Percentiles rank a stretch among this genome's conserved stretches.
Conservation (phyloP, 2,329 filamentous ascomycete genomes). For the Exophiala sp. region DNA sequence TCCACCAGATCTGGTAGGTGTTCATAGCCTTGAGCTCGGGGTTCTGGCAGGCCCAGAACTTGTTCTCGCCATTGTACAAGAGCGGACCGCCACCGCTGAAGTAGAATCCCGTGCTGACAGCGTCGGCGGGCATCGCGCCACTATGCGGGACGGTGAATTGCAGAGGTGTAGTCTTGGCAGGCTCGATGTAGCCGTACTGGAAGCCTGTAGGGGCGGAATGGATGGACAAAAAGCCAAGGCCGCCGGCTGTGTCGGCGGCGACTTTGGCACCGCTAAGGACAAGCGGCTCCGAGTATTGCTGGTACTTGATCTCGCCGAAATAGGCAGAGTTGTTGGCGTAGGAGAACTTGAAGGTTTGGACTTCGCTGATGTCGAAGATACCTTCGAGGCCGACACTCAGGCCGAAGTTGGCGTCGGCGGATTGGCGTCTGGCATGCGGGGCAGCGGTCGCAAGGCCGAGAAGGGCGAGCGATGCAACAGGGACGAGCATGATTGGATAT, state of each 20-base stretch:
- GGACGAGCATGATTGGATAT: no score
- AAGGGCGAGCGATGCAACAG: no score
- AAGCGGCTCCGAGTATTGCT: slow-evolving; percentile 15
- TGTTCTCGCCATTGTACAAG: slow-evolving; percentile 5
- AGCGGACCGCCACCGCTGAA: slow-evolving; percentile 6
- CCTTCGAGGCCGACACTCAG: no score
- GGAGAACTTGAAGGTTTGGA: slow-evolving; percentile 6
- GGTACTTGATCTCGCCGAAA: slow-evolving; percentile 17
- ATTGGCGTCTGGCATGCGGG: no score
- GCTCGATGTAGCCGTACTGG: slow-evolving; percentile 11
- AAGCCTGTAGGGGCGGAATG: slow-evolving; percentile 13
- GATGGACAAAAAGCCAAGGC: slow-evolving; percentile 11
- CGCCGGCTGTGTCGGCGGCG: slow-evolving; percentile 5
- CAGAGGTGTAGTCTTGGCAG: slow-evolving; percentile 7
- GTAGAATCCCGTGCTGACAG: slow-evolving; percentile 6
- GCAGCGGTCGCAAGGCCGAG: no score
- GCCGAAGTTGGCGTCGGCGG: no score
- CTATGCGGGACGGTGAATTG: slow-evolving; percentile 14
- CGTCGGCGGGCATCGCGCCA: slow-evolving; percentile 2
- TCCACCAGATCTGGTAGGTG: slow-evolving; percentile 16
- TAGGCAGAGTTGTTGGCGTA: slow-evolving; percentile 20
- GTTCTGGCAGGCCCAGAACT: slow-evolving; percentile 16
- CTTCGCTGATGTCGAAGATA: slow-evolving; percentile 8
- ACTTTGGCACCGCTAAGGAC: slow-evolving; percentile 3
- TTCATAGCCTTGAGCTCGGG: slow-evolving; percentile 1